These are phyloP conservation scores for Secale cereale DNA, from an alignment of 176 grass and related monocot species.

Conservation along the genomic window DNA sequence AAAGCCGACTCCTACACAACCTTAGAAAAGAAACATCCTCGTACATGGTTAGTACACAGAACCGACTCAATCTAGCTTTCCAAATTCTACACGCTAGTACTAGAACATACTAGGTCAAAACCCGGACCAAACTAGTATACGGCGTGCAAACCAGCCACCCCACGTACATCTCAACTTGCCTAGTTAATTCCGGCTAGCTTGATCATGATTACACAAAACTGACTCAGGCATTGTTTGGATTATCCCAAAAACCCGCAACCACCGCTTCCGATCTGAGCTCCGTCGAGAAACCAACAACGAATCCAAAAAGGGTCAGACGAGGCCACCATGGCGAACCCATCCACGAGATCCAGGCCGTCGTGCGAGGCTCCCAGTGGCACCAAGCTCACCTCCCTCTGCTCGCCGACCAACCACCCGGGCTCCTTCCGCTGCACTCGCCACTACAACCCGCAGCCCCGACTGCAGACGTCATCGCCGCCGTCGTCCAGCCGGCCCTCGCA, in stretches of 20 bases:
- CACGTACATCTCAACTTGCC: no score
- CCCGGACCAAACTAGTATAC: no score
- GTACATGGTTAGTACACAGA: no score
- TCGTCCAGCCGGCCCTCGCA: background rate
- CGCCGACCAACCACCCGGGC: conserved; percentile 72
- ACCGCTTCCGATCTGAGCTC: background rate
- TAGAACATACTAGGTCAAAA: no score
- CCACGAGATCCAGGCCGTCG: background rate
- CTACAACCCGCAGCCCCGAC: background rate
- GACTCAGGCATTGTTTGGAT: no score
- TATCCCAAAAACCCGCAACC: background rate
- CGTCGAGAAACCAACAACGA: background rate
- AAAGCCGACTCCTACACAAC: no score
- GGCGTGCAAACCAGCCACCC: no score
- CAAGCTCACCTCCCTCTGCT: conserved; percentile 54
- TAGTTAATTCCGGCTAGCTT: no score
- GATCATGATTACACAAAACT: no score
- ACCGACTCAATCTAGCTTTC: no score
- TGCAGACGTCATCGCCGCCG: background rate
- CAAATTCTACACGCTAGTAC: no score
- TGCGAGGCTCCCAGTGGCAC: background rate
- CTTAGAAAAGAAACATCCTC: no score
- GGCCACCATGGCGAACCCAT: conserved; percentile 32
- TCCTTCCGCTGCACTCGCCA: conserved; percentile 84
- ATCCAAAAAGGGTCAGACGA: background rate